phyloP scores from a whole-genome alignment of 2,329 filamentous ascomycete genomes.

The Orbilia quercus region DNA sequence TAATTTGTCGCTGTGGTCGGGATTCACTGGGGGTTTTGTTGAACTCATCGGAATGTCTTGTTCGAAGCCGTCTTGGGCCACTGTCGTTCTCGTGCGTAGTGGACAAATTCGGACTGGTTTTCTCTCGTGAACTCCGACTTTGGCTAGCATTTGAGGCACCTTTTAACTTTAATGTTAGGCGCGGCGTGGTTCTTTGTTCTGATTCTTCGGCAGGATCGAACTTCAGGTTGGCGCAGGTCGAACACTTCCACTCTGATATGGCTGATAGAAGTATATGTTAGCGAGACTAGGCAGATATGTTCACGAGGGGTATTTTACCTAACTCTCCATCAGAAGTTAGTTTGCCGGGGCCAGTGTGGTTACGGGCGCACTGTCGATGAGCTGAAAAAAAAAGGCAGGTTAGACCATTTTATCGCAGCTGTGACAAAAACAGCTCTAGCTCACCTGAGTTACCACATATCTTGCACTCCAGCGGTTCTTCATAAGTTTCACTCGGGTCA shows the following conservation, averaged over 20 bases:
- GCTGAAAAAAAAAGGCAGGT: slow-evolving; percentile 69
- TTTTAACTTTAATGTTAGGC: slow-evolving; percentile 46
- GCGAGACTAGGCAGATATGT: slow-evolving; percentile 22
- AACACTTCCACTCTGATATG: slow-evolving; percentile 72
- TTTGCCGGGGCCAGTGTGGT: slow-evolving; percentile 73
- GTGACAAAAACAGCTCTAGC: slow-evolving; percentile 62
- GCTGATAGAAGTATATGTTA: slow-evolving; percentile 63
- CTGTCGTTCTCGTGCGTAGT: slow-evolving; percentile 63
- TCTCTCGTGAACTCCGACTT: slow-evolving; percentile 16
- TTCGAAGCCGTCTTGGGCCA: slow-evolving; percentile 59
- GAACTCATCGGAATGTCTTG: slow-evolving; percentile 58
- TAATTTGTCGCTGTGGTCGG: slow-evolving; percentile 38
- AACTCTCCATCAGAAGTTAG: slow-evolving; percentile 61
- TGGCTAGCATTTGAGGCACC: slow-evolving; percentile 8
- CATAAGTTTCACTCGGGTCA: slow-evolving; percentile 82
- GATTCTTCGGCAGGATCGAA: slow-evolving; percentile 41
- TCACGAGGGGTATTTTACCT: slow-evolving; percentile 47
- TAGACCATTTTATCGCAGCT: slow-evolving; percentile 60
- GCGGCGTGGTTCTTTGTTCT: slow-evolving; percentile 40
- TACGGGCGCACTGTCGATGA: slow-evolving; percentile 87
- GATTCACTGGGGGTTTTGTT: slow-evolving; percentile 32
- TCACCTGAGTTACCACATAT: slow-evolving; percentile 75
- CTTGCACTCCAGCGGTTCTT: slow-evolving; percentile 79
- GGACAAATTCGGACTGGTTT: slow-evolving; percentile 1
- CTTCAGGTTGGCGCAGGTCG: slow-evolving; percentile 62